Base-by-base conservation (phyloP, 768 basidiomycete species). In the Peribolospora kevripleyi region DNA sequence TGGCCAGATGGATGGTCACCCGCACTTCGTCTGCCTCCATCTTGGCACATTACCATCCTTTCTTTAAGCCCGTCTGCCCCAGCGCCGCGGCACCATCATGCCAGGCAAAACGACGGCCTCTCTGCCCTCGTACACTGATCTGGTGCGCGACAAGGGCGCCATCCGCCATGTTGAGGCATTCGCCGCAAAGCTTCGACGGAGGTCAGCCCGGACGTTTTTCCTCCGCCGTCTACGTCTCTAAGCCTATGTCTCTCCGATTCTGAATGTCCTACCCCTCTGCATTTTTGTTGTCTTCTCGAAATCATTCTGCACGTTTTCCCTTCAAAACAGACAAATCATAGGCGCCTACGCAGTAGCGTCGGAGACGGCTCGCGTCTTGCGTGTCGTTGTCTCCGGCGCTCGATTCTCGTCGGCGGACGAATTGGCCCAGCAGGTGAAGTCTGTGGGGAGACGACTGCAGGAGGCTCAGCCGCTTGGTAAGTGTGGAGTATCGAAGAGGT, bases 391-490 rank as follows among this genome's bases (percentile, higher is more conserved):
- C 11, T 77, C 87, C 3, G 80, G 78, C 61, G 84, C 84, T 6
- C 77, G 77, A 50, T 93, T 93, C 62, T 77, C 76, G 36, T 84
- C 81, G 61, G 80, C 95, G 61, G 81, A 85, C 47, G 83, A 90
- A 59, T 72, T 97, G 2, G 75, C 87, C 3, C 73, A 74, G 50
- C 76, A 84, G 55, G 80, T 98, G 59, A 78, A 82, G 54, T 70
- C 70, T 50, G 81, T 86, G 7, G 93, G 91, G 3, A 73, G 77
- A 59, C 76, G 76, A 60, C 68, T 98, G 46, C 79, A 83, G 6
- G 84, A 86, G 14, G 87, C 91, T 7, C 88, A 95, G 65, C 87
- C 90, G 9, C 93, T 91, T 78, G 91, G 91, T 88, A 56, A 54
- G 61, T 59, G 48, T 11, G n/a, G 11, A 52, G 3, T 43, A 39